Evolutionary conservation across 2,329 filamentous ascomycete species (phyloP).

Genomic region (Rutstroemia sp.): DNA sequence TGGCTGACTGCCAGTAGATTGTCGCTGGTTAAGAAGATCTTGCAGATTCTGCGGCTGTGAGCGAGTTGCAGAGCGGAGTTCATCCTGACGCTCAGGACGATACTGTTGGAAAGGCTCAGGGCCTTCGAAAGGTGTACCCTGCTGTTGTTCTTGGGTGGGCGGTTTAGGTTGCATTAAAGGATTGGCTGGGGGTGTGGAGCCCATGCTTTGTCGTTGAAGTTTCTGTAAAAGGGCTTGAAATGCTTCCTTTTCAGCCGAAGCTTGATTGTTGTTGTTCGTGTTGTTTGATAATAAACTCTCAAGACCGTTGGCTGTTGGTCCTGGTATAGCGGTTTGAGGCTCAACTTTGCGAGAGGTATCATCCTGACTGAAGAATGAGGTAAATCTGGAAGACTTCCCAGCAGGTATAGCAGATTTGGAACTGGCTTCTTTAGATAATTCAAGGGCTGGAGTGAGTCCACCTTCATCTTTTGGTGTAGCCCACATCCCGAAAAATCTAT

Average conservation of each 20-base stretch:
- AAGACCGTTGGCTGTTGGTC: slow-evolving; percentile 21
- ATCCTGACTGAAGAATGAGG: slow-evolving; percentile 67
- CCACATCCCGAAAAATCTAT: slow-evolving; percentile 67
- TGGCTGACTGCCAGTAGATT: slow-evolving; percentile 30
- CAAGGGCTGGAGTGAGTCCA: slow-evolving; percentile 31
- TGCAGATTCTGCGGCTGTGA: slow-evolving; percentile 36
- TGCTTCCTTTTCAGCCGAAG: slow-evolving; percentile 68
- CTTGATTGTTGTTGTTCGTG: slow-evolving; percentile 15
- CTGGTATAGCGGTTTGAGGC: slow-evolving; percentile 37
- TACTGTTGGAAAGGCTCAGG: slow-evolving; percentile 36
- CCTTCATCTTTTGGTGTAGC: slow-evolving; percentile 41
- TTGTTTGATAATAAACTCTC: slow-evolving; percentile 17
- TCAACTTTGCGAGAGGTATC: slow-evolving; percentile 41
- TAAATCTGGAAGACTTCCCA: slow-evolving; percentile 75
- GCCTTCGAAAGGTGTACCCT: slow-evolving; percentile 39
- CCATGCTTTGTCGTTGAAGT: slow-evolving; percentile 51
- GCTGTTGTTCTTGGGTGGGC: slow-evolving; percentile 37
- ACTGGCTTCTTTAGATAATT: slow-evolving; percentile 38
- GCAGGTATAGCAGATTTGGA: slow-evolving; percentile 41
- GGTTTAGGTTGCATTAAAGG: slow-evolving; percentile 25
- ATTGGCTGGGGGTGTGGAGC: slow-evolving; percentile 36
- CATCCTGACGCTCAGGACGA: slow-evolving; percentile 27
- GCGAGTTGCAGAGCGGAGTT: slow-evolving; percentile 17
- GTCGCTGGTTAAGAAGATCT: slow-evolving; percentile 45
- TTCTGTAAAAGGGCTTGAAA: slow-evolving; percentile 79